Percentiles rank a stretch among this genome's conserved stretches.
Evolutionary conservation across 2,329 filamentous ascomycete species (phyloP).

Genomic region (Fusarium austroafricanum): DNA sequence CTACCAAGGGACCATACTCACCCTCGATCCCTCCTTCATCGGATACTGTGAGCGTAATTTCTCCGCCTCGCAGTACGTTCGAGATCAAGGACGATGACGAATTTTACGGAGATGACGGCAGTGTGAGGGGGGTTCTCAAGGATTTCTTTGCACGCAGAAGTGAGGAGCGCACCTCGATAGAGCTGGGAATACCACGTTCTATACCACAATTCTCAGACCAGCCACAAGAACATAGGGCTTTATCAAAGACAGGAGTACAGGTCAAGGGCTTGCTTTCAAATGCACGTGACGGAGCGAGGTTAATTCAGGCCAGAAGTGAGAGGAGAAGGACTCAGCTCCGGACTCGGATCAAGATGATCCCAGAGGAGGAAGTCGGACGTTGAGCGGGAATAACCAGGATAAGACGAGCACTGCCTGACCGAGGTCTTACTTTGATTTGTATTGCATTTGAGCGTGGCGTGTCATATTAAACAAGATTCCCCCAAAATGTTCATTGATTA

Average conservation of each 20-base stretch:
- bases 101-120: constrained; percentile 32
- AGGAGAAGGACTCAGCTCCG: constrained; percentile 52
- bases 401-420: background rate
- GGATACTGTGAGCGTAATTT: constrained; percentile 23
- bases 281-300: constrained; percentile 39
- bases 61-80: constrained; percentile 48
- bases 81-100: constrained; percentile 50
- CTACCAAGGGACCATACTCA: constrained; percentile 35
- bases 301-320: constrained; percentile 47
- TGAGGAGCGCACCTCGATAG: constrained; percentile 36
- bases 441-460: constrained; percentile 38
- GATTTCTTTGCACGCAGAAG: constrained; percentile 42
- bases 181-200: constrained; percentile 21
- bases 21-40: constrained; percentile 17
- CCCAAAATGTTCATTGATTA: constrained; percentile 10
- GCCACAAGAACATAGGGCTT: constrained; percentile 19
- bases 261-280: constrained; percentile 43
- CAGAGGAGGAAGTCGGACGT: constrained; percentile 38
- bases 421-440: constrained; percentile 4
- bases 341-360: constrained; percentile 52
- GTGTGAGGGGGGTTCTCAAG: constrained; percentile 34
- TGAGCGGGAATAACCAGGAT: constrained; percentile 5
- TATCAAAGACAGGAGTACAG: constrained; percentile 40
- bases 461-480: constrained; percentile 28
- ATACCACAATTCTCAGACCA: constrained; percentile 14